Percentiles rank a stretch among this genome's conserved stretches.
Evolutionary conservation across 164 flowering plant species (phyloP).

Genomic region (Buxus sempervirens): DNA sequence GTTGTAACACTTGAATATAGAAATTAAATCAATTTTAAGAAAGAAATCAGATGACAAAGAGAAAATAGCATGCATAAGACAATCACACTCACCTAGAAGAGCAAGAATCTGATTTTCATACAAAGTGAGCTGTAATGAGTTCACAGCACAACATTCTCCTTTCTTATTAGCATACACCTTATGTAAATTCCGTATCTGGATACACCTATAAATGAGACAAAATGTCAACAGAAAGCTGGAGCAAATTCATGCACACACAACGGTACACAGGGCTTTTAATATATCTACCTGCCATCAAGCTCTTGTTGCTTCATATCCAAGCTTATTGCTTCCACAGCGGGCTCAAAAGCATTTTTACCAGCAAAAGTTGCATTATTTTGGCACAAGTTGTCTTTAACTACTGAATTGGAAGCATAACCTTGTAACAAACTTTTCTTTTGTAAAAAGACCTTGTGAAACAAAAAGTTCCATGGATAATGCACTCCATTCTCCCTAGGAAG

Average conservation of each 20-base stretch:
- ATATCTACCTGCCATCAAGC: conserved; percentile 69
- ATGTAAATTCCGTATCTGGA: conserved; percentile 77
- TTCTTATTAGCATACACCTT: conserved; percentile 66
- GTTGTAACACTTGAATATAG: too few species aligned
- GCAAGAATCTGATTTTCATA: conserved; percentile 98
- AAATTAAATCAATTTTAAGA: neutral
- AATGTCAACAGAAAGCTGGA: conserved; percentile 4
- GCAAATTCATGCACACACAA: neutral
- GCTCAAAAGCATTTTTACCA: conserved; percentile 26
- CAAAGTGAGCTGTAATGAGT: conserved; percentile 71
- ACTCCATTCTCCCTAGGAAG: conserved; percentile 74
- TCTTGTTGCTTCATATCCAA: conserved; percentile 98
- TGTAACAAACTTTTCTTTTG: conserved; percentile 29
- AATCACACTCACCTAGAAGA: conserved; percentile 64
- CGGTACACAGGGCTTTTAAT: neutral
- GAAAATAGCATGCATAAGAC: neutral
- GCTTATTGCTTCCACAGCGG: conserved; percentile 74
- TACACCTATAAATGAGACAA: conserved; percentile 54
- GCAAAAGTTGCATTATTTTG: conserved; percentile 15
- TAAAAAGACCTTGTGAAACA: conserved; percentile 42
- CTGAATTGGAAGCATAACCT: conserved; percentile 20
- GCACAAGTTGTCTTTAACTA: conserved; percentile 25
- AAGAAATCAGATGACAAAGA: neutral
- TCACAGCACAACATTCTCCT: conserved; percentile 84
- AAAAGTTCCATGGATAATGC: conserved; percentile 57